Conservation (phyloP, 163 green algal genomes). For the Chlorella variabilis region DNA sequence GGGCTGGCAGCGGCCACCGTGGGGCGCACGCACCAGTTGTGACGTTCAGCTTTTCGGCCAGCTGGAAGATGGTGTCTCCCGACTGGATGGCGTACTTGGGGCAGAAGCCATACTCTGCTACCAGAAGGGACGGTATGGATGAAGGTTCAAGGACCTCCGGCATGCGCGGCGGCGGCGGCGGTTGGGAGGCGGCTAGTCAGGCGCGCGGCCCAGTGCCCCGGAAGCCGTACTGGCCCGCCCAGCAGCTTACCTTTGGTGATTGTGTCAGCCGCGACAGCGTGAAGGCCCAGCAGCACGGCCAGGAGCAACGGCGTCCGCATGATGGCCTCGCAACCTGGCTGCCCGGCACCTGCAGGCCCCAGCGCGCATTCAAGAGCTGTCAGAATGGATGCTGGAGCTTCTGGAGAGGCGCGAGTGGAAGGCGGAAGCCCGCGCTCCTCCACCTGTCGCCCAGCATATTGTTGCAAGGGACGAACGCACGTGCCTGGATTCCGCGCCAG, state of each 20-base stretch:
- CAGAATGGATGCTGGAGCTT: too few relatives aligned
- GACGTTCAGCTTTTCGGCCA: constrained; percentile 9
- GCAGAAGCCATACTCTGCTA: constrained; percentile 29
- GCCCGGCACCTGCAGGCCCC: too few relatives aligned
- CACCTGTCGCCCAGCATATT: too few relatives aligned
- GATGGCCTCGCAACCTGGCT: too few relatives aligned
- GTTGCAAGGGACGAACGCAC: too few relatives aligned
- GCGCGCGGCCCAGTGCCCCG: not conserved
- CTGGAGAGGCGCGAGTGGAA: too few relatives aligned
- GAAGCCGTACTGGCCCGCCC: not conserved
- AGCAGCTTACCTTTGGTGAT: not conserved
- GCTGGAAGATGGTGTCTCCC: constrained; percentile 7
- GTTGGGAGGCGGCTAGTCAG: not conserved
- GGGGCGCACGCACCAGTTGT: not conserved
- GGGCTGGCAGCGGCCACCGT: too few relatives aligned
- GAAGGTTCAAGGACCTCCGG: not conserved
- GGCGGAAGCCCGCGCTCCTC: too few relatives aligned
- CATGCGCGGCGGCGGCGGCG: not conserved
- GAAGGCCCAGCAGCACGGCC: not conserved
- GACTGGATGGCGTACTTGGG: constrained; percentile 7
- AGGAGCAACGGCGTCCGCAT: not conserved
- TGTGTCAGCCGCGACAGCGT: not conserved
- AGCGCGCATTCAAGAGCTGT: too few relatives aligned
- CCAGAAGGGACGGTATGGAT: not conserved
- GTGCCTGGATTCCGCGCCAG: too few relatives aligned